phyloP scores from a whole-genome alignment of 345 rosid species.

The Clausena lansium region DNA sequence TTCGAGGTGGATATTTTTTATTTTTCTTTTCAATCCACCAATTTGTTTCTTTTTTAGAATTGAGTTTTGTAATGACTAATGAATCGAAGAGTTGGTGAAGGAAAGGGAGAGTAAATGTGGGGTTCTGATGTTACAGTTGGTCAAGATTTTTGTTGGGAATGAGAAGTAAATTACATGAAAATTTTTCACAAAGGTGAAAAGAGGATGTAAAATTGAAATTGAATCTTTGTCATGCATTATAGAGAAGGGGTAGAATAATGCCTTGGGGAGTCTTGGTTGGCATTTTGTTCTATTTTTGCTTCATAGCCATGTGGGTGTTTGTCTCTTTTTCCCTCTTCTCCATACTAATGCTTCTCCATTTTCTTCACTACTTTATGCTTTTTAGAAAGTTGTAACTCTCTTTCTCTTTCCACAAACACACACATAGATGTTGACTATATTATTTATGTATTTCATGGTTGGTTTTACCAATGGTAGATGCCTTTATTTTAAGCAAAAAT shows the following conservation, averaged over 20 bases:
- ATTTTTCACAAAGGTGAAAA: conserved; percentile 28
- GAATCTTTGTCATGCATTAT: neutral
- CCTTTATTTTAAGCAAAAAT: neutral
- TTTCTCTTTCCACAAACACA: conserved; percentile 1
- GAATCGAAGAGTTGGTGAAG: conserved; percentile 17
- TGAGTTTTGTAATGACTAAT: conserved; percentile 12
- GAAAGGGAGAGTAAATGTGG: conserved; percentile 19
- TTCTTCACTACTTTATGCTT: conserved; percentile 32
- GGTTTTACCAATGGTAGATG: neutral
- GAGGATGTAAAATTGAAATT: neutral
- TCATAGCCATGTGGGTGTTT: conserved; percentile 32
- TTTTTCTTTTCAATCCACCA: neutral
- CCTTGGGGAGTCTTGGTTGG: conserved; percentile 10
- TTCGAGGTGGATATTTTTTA: conserved; percentile 20
- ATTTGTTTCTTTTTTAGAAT: conserved; percentile 16
- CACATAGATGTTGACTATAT: conserved; percentile 5
- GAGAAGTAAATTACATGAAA: conserved; percentile 12
- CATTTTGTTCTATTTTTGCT: neutral
- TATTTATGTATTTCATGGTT: conserved; percentile 7
- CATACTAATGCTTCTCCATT: conserved; percentile 25
- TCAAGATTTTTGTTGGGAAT: conserved; percentile 16
- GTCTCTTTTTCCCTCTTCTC: conserved; percentile 19
- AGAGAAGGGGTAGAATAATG: conserved; percentile 12
- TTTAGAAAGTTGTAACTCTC: conserved; percentile 24
- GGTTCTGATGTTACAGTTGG: conserved; percentile 18